Conservation (phyloP, 73 alveolate genomes). For the Tetrahymena elliotti region DNA sequence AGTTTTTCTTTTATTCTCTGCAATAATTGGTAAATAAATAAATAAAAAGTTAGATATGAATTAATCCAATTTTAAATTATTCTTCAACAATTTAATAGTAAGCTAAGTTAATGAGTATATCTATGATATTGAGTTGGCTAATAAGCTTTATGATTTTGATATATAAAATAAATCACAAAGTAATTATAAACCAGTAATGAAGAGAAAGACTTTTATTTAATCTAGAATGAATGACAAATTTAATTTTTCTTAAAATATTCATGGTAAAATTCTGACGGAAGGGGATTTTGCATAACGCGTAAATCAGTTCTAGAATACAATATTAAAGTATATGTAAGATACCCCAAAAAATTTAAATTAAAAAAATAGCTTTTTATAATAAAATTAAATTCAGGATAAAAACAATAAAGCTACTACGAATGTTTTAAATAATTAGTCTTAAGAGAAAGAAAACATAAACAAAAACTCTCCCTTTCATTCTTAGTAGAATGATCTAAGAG, state of each 20-base stretch:
- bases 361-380: not conserved
- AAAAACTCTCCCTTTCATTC: not conserved
- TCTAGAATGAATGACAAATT: not conserved
- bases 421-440: not conserved
- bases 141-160: not conserved
- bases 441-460: not conserved
- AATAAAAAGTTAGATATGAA: too few species aligned
- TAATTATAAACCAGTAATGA: not conserved
- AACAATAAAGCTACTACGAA: not conserved
- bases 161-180: not conserved
- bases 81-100: not conserved
- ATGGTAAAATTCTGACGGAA: not conserved
- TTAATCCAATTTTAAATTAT: too few species aligned
- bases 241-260: not conserved
- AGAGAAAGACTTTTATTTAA: not conserved
- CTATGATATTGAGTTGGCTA: not conserved
- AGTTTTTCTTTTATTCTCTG: not conserved
- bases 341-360: not conserved
- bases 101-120: not conserved
- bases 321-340: not conserved
- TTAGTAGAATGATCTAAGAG: not conserved
- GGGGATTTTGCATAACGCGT: not conserved
- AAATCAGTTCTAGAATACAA: not conserved
- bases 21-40: not conserved
- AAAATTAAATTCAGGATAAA: too few species aligned